These are phyloP conservation scores for Trichosporon asahii DNA, from an alignment of 1,284 basidiomycete genomes.

Conservation along the genomic window DNA sequence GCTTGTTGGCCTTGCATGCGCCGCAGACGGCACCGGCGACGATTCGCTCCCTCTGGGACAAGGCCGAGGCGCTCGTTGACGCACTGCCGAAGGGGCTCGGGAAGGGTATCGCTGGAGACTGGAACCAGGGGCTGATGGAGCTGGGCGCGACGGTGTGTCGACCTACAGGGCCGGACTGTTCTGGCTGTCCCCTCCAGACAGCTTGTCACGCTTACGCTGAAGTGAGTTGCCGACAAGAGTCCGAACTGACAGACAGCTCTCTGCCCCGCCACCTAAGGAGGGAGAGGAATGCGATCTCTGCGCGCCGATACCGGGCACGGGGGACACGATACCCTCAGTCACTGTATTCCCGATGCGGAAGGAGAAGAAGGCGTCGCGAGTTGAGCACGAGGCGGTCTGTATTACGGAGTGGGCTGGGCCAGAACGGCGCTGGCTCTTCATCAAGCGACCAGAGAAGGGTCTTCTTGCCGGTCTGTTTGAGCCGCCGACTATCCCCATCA, in stretches of 20 bases:
- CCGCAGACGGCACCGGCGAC: constrained; percentile 72
- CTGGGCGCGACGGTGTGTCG: constrained; percentile 88
- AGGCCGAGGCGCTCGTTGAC: constrained; percentile 67
- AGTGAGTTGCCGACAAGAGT: constrained; percentile 27
- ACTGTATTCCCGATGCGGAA: constrained; percentile 82
- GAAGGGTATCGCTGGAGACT: constrained; percentile 61
- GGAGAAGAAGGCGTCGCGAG: constrained; percentile 74
- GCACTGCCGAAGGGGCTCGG: constrained; percentile 44
- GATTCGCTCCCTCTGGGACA: constrained; percentile 75
- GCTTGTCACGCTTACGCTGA: constrained; percentile 66
- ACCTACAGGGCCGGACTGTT: constrained; percentile 71
- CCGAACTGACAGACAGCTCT: constrained; percentile 20
- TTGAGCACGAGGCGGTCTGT: constrained; percentile 80
- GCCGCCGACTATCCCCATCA: constrained; percentile 42
- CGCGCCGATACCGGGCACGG: constrained; percentile 57
- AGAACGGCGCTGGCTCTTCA: constrained; percentile 62
- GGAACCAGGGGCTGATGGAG: constrained; percentile 66
- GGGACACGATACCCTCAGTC: constrained; percentile 52
- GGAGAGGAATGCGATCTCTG: constrained; percentile 72
- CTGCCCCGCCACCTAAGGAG: constrained; percentile 26
- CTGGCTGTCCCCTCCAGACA: constrained; percentile 63
- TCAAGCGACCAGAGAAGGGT: constrained; percentile 76
- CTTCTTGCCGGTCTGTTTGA: constrained; percentile 74
- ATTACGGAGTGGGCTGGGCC: constrained; percentile 70
- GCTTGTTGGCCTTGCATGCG: constrained; percentile 76